Evolutionary conservation across 352 stramenopile species (phyloP).

Genomic region (Phytopythium litorale): DNA sequence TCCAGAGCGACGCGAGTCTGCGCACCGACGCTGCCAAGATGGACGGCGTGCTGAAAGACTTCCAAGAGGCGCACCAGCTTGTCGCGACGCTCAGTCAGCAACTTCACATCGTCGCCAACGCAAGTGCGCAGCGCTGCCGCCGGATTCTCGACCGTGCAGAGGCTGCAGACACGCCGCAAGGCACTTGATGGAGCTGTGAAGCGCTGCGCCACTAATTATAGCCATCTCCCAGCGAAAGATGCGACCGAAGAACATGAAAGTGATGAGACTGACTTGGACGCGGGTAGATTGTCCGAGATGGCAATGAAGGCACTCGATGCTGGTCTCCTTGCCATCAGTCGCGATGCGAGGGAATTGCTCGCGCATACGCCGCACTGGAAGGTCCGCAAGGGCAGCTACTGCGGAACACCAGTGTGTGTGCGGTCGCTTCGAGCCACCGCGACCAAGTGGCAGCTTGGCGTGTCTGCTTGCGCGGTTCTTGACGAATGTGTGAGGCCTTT

Average conservation of each 20-base stretch:
- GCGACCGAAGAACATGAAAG: neutral
- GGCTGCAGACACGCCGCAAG: neutral
- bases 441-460: slow-evolving; percentile 37
- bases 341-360: slow-evolving; percentile 12
- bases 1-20: slow-evolving; percentile 42
- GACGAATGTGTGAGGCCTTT: slow-evolving; percentile 19
- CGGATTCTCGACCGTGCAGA: slow-evolving; percentile 17
- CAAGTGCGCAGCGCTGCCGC: slow-evolving; percentile 22
- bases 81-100: slow-evolving; percentile 32
- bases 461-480: slow-evolving; percentile 20
- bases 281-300: neutral
- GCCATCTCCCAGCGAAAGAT: neutral
- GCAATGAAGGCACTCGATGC: neutral
- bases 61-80: slow-evolving; percentile 33
- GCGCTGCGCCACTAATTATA: neutral
- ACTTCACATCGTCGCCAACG: slow-evolving; percentile 30
- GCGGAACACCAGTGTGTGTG: slow-evolving; percentile 20
- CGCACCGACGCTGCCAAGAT: slow-evolving; percentile 24
- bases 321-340: neutral
- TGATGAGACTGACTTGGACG: neutral
- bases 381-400: slow-evolving; percentile 25
- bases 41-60: slow-evolving; percentile 25
- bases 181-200: neutral
- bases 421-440: slow-evolving; percentile 33
- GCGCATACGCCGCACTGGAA: slow-evolving; percentile 29